Evolutionary conservation across 371 early-diverging fungal species (phyloP).

Genomic region (Racocetra persica): DNA sequence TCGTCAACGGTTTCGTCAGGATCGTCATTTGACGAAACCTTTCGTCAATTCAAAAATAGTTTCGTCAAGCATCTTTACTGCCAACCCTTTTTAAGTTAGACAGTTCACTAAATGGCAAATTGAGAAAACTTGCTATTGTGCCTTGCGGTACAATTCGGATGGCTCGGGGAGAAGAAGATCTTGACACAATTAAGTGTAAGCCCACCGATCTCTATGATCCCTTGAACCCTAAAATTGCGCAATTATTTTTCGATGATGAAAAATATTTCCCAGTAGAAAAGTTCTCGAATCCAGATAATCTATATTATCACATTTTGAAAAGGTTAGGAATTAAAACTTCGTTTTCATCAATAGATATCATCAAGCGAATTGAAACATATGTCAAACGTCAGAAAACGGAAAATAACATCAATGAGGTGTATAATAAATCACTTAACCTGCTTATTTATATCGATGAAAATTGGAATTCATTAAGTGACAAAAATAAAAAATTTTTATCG

Average conservation of each 20-base stretch:
- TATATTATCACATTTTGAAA: neutral
- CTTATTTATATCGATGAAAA: constrained; percentile 3
- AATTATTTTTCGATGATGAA: constrained; percentile 16
- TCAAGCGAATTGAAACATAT: neutral
- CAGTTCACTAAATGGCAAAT: neutral
- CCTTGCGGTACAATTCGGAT: neutral
- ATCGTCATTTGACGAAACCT: no score
- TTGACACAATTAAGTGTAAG: neutral
- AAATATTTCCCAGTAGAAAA: neutral
- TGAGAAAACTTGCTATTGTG: neutral
- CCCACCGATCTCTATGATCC: constrained; percentile 15
- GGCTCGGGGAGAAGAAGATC: neutral
- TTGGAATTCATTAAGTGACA: neutral
- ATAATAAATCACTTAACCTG: neutral
- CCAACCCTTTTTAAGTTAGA: neutral
- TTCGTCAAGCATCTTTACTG: no score
- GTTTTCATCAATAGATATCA: neutral
- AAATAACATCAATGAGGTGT: neutral
- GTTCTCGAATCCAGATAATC: neutral
- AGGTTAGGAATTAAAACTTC: neutral
- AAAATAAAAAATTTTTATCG: neutral
- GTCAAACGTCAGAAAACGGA: no score
- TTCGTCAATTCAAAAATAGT: no score
- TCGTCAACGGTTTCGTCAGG: no score
- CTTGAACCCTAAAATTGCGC: neutral